Evolutionary conservation across 257 asterid genomes (phyloP), one percentile per base, ranked within the genome.

Genomic region (Ilex aquifolium): DNA sequence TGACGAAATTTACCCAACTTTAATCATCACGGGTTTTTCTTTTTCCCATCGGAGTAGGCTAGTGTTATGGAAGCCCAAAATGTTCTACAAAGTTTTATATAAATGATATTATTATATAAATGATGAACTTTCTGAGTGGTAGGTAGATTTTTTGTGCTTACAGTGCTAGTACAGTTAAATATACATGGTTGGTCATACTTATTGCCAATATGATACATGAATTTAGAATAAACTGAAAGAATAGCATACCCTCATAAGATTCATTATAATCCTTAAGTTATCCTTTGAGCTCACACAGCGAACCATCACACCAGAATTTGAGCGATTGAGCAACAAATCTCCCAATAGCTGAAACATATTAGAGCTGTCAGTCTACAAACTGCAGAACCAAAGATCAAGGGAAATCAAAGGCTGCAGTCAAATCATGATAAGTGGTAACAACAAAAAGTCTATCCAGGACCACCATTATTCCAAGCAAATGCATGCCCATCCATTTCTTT

Each of bases 251-350:
- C 95, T 84, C 65, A 93, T 69, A 73, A 90, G 95, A 77, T 85
- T 87, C 99, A 93, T 93, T 16, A 84, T 60, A 60, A 88, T 88
- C 68, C 76, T 84, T 80, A 93, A 60, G 59, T 93, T 87, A 16
- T 79, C 82, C 80, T 64, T 79, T 10, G 92, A 82, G 80, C 86
- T 78, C 69, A 93, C 97, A 65, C 90, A 90, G 44, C 90, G 88
- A 53, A 83, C 63, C 99, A 93, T 93, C 74, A 77, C 85, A 14
- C 67, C 63, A 44, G 95, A 65, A 71, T 93, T 93, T 62, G 96
- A 77, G 40, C 96, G 89, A 60, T 93, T 97, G 32, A 93, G 95
- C 71, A 93, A 77, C 53, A 93, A 81, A 63, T 90, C 95, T 64
- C 99, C 97, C 72, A 93, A 82, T 58, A 93, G 96, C 97, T 93